Evolutionary conservation across 164 flowering plant genomes (phyloP).

Genomic region (Amborella trichopoda): DNA sequence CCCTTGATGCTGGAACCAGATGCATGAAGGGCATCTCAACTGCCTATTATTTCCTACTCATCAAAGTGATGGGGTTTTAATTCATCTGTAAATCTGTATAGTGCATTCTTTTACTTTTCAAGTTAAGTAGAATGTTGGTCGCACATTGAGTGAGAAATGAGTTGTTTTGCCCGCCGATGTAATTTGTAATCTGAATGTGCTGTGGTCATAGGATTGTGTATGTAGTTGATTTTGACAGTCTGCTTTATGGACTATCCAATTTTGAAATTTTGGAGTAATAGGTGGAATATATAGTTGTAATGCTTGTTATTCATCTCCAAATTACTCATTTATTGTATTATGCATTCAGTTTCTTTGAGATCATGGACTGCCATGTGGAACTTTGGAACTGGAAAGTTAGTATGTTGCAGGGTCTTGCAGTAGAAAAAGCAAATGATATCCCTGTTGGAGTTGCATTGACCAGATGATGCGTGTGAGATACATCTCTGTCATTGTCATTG

Average conservation of each 20-base stretch:
- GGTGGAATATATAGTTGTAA: not conserved
- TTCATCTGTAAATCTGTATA: no score
- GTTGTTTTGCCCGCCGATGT: no score
- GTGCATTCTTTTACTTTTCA: no score
- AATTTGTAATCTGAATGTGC: no score
- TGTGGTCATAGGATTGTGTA: no score
- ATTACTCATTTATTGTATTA: not conserved
- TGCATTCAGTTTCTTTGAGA: not conserved
- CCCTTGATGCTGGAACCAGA: not conserved
- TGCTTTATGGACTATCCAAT: not conserved
- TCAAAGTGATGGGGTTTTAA: no score
- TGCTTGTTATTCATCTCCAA: not conserved
- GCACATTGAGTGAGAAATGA: no score
- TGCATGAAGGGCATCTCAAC: no score
- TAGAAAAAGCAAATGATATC: not conserved
- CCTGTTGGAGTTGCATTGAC: not conserved
- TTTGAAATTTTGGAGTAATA: not conserved
- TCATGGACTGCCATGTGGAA: not conserved
- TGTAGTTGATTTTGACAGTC: no score
- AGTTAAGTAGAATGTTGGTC: no score
- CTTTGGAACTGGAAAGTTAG: not conserved
- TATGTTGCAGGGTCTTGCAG: not conserved
- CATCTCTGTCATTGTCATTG: not conserved
- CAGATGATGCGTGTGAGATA: not conserved
- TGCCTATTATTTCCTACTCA: no score